phyloP scores from a whole-genome alignment of 345 rosid genomes.

The Carallia brachiata region DNA sequence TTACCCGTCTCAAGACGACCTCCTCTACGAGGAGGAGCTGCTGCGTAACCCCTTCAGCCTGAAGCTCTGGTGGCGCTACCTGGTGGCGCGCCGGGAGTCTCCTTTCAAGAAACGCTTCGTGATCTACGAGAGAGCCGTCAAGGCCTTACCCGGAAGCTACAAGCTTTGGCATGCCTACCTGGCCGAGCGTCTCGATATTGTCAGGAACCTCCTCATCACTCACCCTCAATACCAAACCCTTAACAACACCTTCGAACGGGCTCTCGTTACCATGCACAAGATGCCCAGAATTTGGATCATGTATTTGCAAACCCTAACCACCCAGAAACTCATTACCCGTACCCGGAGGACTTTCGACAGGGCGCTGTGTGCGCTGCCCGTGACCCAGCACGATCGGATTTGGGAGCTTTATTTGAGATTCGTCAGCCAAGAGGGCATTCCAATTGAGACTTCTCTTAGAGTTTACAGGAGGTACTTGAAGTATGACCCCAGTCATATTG shows the following conservation, averaged over 20 bases:
- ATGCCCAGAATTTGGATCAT: conserved; percentile 93
- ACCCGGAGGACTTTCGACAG: conserved; percentile 70
- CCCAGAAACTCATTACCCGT: conserved; percentile 59
- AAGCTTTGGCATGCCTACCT: conserved; percentile 89
- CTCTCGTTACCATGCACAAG: conserved; percentile 87
- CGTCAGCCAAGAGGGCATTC: conserved; percentile 81
- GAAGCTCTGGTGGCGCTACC: conserved; percentile 95
- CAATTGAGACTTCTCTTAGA: conserved; percentile 87
- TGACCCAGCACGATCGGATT: conserved; percentile 86
- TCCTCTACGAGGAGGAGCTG: conserved; percentile 81
- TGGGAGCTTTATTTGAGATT: conserved; percentile 89
- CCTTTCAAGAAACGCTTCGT: conserved; percentile 69
- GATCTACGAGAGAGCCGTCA: conserved; percentile 81
- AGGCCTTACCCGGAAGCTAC: conserved; percentile 89
- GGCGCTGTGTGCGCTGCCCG: conserved; percentile 86
- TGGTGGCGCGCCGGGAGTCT: conserved; percentile 63
- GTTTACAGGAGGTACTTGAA: conserved; percentile 91
- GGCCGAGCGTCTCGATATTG: conserved; percentile 69
- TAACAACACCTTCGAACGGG: conserved; percentile 86
- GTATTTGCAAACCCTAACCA: conserved; percentile 61
- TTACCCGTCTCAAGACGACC: conserved; percentile 83
- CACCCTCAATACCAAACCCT: conserved; percentile 70
- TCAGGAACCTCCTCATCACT: conserved; percentile 62
- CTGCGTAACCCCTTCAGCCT: conserved; percentile 78
- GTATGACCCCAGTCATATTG: conserved; percentile 90